phyloP scores from a whole-genome alignment of 2,329 filamentous ascomycete species.

The Alternaria burnsii region DNA sequence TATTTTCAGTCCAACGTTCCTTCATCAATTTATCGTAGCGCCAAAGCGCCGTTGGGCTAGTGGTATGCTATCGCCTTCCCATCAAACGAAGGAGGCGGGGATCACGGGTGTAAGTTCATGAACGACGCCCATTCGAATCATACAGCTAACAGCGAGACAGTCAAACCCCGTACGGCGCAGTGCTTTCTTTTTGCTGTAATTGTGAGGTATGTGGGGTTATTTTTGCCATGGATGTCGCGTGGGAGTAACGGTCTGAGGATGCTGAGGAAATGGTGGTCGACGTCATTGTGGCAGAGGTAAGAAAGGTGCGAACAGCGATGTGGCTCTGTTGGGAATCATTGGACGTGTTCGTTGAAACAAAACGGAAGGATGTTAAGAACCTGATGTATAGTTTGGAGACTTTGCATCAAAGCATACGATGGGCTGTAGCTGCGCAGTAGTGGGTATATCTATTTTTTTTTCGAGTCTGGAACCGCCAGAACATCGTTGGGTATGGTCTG shows the following conservation, averaged over 20 bases:
- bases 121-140: constrained; percentile 1
- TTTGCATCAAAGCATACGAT: neutral
- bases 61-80: constrained; percentile 54
- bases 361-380: neutral
- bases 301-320: neutral
- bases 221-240: neutral
- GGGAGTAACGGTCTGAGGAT: neutral
- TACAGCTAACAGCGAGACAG: constrained; percentile 6
- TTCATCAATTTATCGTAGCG: constrained; percentile 7
- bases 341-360: neutral
- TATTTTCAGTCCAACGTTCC: neutral
- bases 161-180: constrained; percentile 30
- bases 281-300: neutral
- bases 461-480: neutral
- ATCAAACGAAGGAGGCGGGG: constrained; percentile 37
- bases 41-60: constrained; percentile 45
- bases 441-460: constrained; percentile 8
- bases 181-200: constrained; percentile 9
- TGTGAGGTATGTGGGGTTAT: neutral
- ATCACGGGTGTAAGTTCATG: constrained; percentile 42
- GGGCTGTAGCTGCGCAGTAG: neutral
- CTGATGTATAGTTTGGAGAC: neutral
- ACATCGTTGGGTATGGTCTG: neutral
- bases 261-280: neutral
- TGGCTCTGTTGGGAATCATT: neutral